Evolutionary conservation across 371 early-diverging fungal genomes (phyloP), one percentile per base, ranked within the genome.

Genomic region (Amoeboaphelidium occidentale): DNA sequence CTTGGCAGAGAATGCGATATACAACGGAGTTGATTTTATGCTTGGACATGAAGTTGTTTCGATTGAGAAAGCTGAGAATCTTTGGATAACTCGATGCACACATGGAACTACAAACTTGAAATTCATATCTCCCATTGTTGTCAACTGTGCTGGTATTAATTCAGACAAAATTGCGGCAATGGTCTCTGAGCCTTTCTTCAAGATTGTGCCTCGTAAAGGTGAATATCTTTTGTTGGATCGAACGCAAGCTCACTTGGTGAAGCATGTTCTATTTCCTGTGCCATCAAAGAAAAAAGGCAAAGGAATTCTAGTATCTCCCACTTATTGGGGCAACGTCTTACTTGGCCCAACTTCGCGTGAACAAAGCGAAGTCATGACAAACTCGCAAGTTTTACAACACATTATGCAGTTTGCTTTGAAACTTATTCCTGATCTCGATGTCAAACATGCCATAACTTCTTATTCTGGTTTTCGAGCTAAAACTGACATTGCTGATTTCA

Each of bases 251-350:
- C 43, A 54, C 2, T 42, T 54, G 39, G 62, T 56, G 1, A 55
- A 23, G 22, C 55, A 43, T 32, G 65, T 64, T 27, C 46, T 64
- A 41, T 64, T 64, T 53, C 65, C 65, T 1, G 53, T 64, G 25
- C 65, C 65, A n/a, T 47, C 42, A 3, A 47, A 51, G 27, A 48
- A 47, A 3, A 54, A 49, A 25, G 65, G 65, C 44, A 64, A 64
- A 49, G 65, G 65, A 42, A 64, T 64, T 43, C 57, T 64, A 3
- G 65, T 64, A 20, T 54, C 55, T 25, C 65, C 57, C 39, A 64
- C 65, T 0, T 58, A 51, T 51, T 57, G 59, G 39, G 65, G 65
- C 10, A 61, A 64, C 47, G 50, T 64, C 6, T 48, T 64, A 27
- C 58, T 64, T 17, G 65, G 65, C 2, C 65, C 65, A 4, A 64